Percentiles rank a stretch among this genome's conserved stretches.
phyloP scores from a whole-genome alignment of 768 basidiomycete species.

The Tulasnella sp. region DNA sequence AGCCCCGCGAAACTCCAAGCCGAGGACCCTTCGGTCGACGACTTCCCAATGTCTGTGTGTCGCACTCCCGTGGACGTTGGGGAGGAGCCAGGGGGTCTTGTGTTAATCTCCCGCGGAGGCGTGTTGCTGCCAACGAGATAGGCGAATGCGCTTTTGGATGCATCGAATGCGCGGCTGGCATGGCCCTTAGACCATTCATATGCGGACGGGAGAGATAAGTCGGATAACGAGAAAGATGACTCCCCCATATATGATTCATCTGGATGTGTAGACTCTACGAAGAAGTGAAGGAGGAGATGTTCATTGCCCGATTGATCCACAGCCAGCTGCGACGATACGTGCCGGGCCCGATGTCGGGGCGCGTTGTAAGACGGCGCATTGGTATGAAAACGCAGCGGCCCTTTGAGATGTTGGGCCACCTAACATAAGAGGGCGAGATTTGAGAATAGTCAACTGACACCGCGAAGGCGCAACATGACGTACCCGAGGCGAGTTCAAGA shows the following conservation, averaged over 20 bases:
- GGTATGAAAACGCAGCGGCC: conserved; percentile 65
- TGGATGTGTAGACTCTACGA: conserved; percentile 49
- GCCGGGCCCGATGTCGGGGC: conserved; percentile 72
- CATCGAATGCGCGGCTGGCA: conserved; percentile 34
- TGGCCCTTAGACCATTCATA: conserved; percentile 30
- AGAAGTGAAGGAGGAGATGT: conserved; percentile 78
- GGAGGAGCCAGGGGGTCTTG: background rate
- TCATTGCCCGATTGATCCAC: conserved; percentile 64
- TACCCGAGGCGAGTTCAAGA: conserved; percentile 38
- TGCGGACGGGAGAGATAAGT: conserved; percentile 1
- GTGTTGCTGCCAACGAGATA: conserved; percentile 51
- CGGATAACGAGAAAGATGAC: background rate
- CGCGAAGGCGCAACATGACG: conserved; percentile 16
- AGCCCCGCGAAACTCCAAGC: conserved; percentile 16
- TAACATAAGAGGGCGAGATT: conserved; percentile 24
- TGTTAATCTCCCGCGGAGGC: background rate
- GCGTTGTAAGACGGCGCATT: conserved; percentile 64
- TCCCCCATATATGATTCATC: conserved; percentile 18
- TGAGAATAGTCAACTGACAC: background rate
- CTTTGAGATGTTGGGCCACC: conserved; percentile 59
- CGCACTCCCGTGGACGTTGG: background rate
- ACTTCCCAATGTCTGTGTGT: conserved; percentile 11
- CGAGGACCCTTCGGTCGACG: background rate
- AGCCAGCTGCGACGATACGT: conserved; percentile 66
- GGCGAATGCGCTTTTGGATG: conserved; percentile 47